Base-by-base conservation (phyloP, 78 protist genomes). In the Dictyostelium purpureum region DNA sequence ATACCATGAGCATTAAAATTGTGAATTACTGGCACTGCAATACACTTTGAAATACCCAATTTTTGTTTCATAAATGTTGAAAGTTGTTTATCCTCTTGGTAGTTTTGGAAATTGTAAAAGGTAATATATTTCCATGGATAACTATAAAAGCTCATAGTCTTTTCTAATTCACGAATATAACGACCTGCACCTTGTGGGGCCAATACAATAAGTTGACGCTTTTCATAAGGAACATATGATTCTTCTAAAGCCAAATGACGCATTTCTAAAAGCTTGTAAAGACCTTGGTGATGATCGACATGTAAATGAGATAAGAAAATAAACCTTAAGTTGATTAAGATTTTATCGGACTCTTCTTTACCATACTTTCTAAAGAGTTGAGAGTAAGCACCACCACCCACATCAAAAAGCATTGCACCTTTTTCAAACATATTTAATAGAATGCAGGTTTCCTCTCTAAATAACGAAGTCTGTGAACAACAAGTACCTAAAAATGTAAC, bases 201-300 rank as follows among this genome's bases (percentile, higher is more conserved):
- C 16, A 83, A 66, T 12, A 83, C 56, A 12, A 42, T 18, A 9
- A 83, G 38, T 14, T 40, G 7, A 37, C 90, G 28, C 28, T 83
- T 54, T 16, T 71, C 57, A 19, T 70, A 38, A n/a, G 90, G 81
- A 19, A 71, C 54, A 21, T 43, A 21, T 3, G 71, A 56, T 26
- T 83, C 59, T 6, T 56, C 90, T 28, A 83, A 38, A n/a, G 90
- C 90, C 5, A 21, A 14, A 31, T 83, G 90, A 21, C 90, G 28
- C 42, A 45, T 59, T n/a, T 83, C 59, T 4, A 83, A 6, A 2
- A 83, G 24, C 45, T 83, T 83, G 7, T 31, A 45, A 10, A 83
- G 21, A 40, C 78, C 80, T 57, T 83, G 81, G 56, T 83, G 90
- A 71, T 83, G 90, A 83, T 83, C 90, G 14, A 80, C 63, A 56